Evolutionary conservation across 768 basidiomycete species (phyloP), one percentile per base, ranked within the genome.

Genomic region (Russula emetica): DNA sequence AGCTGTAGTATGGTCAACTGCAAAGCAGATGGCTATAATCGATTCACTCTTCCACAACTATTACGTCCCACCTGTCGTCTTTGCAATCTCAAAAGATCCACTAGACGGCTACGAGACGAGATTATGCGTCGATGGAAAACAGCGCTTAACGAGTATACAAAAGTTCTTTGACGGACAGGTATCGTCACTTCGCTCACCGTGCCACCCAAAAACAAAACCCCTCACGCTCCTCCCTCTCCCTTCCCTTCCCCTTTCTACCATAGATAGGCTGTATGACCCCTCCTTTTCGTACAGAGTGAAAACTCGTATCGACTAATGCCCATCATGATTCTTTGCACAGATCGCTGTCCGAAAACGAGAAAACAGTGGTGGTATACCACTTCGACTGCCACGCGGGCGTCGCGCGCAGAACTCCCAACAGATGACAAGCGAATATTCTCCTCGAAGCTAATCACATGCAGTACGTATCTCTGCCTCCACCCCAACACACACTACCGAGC

Each of bases 41-140:
- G 90, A 92, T 71, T 89, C 87, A 0, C 79, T 92, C 8, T 83
- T 88, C 62, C 85, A 87, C 47, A 90, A 91, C 69, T 90, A 85
- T 64, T 90, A 90, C 56, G 80, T 93, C 9, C 90, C 91, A 0
- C 87, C 90, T 2, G 79, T 93, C n/a, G 85, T 92, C 4, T 92
- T 93, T 66, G 81, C 77, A 0, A 75, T 79, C 1, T 66, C 71
- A 26, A 67, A 61, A 6, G 71, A 71, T 16, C 65, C 65, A 20
- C 74, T 79, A 59, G 76, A 76, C 5, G 77, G 79, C 0, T 77
- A 74, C 0, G 76, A 77, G 59, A 68, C 79, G 14, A 70, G 78
- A 66, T 72, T 83, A 0, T 89, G 87, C 67, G 87, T 89, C 10
- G 89, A 91, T 67, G 91, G 91, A 6, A 93, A 93, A 70, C 91